Base-by-base conservation (phyloP, 805 yeast species). In the Starmerella stigmatis region DNA sequence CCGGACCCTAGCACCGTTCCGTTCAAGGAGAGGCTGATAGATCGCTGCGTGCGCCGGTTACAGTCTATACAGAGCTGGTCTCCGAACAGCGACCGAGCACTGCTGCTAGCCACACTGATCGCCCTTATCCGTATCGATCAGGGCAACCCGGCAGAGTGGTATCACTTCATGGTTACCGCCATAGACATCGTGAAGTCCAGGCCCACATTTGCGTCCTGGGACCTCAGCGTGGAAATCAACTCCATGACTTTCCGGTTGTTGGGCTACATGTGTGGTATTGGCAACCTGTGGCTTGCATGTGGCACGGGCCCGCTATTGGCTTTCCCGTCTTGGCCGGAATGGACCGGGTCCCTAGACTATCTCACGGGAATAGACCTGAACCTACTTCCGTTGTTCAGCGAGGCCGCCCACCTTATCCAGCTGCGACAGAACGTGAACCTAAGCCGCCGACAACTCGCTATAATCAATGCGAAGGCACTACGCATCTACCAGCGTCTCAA, bases 351-450 rank as follows among this genome's bases (percentile, higher is more conserved):
- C 46, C 64, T 79, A 41, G 64, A 72, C 43, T 54, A 49, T 21
- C 35, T 55, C 15, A 55, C 58, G 1, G 94, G 92, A 1, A 75
- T 83, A 58, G 86, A 82, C 51, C 66, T 78, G 11, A 68, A 68
- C 48, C 69, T 81, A 46, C 63, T 82, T 17, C 79, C 82, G 0
- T 67, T 71, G 26, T 74, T 75, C 49, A 69, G 79, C 17, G 70
- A 74, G 34, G 68, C 79, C 9, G 61, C 70, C 13, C 54, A 58
- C 33, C 50, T 75, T 34, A 66, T 20, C 62, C 60, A 25, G 13
- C 13, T 41, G 11, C 19, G 34, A 11, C 20, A 39, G 47, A 59
- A 16, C 50, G 60, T 50, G 16, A 53, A 40, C 28, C 42, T 25
- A 31, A 25, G n/a, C 29, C 30, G 29, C 7, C 29, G 40, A 4